Evolutionary conservation across 1,284 basidiomycete genomes (phyloP).

Genomic region (Leccinum griseonigrum): DNA sequence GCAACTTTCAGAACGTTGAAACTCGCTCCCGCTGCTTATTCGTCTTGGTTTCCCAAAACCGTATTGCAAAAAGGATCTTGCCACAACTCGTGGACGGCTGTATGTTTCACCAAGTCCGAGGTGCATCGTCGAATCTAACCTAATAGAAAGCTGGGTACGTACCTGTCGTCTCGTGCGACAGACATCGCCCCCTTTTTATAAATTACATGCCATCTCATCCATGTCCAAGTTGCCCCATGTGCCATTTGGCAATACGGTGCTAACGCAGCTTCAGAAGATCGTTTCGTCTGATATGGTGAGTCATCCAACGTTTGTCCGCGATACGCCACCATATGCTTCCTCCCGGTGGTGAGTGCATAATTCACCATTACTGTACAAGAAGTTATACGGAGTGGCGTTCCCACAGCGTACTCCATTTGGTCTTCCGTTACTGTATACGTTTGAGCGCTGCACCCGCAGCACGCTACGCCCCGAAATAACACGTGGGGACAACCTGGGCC

Average conservation of each 20-base stretch:
- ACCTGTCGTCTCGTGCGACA: conserved; percentile 2
- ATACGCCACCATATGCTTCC: conserved; percentile 4
- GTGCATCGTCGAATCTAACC: neutral
- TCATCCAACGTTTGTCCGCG: neutral
- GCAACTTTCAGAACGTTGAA: neutral
- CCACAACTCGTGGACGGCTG: neutral
- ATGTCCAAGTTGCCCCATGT: conserved; percentile 11
- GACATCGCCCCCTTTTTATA: conserved; percentile 1
- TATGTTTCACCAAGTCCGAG: neutral
- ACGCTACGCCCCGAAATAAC: conserved; percentile 3
- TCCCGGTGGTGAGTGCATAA: neutral
- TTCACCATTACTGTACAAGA: neutral
- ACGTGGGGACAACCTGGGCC: neutral
- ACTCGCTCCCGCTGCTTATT: neutral
- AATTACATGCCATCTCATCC: neutral
- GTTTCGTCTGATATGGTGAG: neutral
- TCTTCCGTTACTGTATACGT: neutral
- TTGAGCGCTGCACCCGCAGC: neutral
- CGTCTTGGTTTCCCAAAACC: neutral
- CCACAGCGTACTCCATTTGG: conserved; percentile 12
- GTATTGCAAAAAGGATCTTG: neutral
- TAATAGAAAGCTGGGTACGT: conserved; percentile 1
- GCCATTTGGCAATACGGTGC: conserved; percentile 1
- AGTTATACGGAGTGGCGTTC: neutral
- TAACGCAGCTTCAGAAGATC: conserved; percentile 1